Evolutionary conservation across 768 basidiomycete species (phyloP).

Genomic region (Pulveroboletus sp.): DNA sequence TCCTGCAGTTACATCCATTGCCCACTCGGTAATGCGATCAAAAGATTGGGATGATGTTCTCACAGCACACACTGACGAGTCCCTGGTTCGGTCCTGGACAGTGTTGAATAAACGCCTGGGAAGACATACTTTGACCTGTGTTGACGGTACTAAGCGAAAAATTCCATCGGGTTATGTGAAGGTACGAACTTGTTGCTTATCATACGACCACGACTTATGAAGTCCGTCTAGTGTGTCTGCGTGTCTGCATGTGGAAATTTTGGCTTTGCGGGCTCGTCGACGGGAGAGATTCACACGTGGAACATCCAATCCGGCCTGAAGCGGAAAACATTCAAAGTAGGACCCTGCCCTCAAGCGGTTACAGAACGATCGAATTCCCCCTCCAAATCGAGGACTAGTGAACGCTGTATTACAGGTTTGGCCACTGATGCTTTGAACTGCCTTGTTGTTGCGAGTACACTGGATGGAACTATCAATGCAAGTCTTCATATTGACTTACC

Average conservation of each 20-base stretch:
- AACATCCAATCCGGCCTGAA: constrained; percentile 94
- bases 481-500: constrained; percentile 25
- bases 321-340: constrained; percentile 71
- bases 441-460: constrained; percentile 73
- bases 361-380: constrained; percentile 38
- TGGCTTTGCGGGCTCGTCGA: constrained; percentile 78
- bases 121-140: constrained; percentile 62
- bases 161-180: constrained; percentile 59
- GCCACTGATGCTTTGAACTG: constrained; percentile 84
- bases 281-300: constrained; percentile 82
- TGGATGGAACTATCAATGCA: constrained; percentile 88
- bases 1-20: constrained; percentile 70
- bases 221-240: constrained; percentile 58
- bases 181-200: constrained; percentile 37
- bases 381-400: constrained; percentile 38
- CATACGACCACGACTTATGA: background rate
- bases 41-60: constrained; percentile 99
- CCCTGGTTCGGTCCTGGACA: constrained; percentile 82
- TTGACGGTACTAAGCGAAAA: constrained; percentile 45
- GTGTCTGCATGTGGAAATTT: constrained; percentile 97
- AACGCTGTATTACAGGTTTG: constrained; percentile 72
- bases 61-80: constrained; percentile 83
- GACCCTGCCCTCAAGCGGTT: constrained; percentile 54
- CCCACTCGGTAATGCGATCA: constrained; percentile 72
- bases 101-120: constrained; percentile 79